phyloP scores from a whole-genome alignment of 495 filamentous ascomycete species.

The Penicillium maclennaniae region DNA sequence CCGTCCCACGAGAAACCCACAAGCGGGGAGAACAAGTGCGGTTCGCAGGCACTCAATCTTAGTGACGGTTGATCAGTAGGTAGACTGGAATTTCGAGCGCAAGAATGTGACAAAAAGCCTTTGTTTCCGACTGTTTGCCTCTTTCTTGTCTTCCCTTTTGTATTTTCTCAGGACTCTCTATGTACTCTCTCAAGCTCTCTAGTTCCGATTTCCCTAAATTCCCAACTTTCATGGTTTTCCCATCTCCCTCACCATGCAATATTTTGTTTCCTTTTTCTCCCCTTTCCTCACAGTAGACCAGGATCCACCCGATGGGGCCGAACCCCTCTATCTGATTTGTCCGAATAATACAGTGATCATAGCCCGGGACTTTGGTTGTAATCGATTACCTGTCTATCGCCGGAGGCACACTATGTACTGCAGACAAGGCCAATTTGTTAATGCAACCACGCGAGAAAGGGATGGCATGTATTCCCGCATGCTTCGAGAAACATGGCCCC shows the following conservation, averaged over 20 bases:
- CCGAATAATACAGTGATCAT: constrained; percentile 11
- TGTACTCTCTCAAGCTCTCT: too few species aligned
- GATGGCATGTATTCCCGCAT: neutral
- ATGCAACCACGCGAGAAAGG: neutral
- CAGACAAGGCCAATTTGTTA: neutral
- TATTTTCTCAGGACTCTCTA: neutral
- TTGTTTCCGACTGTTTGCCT: too few species aligned
- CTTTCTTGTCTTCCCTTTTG: neutral
- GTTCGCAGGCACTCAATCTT: neutral
- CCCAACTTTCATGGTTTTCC: neutral
- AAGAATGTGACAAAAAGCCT: neutral
- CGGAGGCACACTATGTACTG: neutral
- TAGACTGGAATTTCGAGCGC: neutral
- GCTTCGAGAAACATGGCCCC: neutral
- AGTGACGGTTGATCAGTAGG: neutral
- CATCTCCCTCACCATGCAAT: neutral
- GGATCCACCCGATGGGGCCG: constrained; percentile 18
- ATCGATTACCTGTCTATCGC: neutral
- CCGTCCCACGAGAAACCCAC: constrained; percentile 21
- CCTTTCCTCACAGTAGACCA: neutral
- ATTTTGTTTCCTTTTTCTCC: neutral
- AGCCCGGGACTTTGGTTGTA: neutral
- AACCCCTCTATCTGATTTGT: constrained; percentile 11
- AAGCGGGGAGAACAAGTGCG: constrained; percentile 13
- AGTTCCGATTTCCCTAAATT: neutral